Conservation (phyloP, 768 basidiomycete genomes). For the Pholiota conissans region DNA sequence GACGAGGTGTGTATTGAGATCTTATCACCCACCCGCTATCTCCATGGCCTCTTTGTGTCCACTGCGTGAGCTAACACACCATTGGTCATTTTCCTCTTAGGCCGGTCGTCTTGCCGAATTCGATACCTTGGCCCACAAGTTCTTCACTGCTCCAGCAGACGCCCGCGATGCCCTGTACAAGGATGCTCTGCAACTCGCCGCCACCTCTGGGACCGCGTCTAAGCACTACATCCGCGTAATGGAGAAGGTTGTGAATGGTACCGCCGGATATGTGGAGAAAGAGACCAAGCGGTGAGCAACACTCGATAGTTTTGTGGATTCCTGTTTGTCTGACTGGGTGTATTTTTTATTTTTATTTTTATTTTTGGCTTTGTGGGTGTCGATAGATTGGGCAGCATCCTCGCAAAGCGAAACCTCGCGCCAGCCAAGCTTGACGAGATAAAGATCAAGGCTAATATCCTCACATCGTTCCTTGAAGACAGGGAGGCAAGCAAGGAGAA, state of each 20-base stretch:
- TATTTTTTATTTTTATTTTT: too few relatives aligned
- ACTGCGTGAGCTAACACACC: conserved; percentile 8
- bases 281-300: conserved; percentile 73
- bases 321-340: too few relatives aligned
- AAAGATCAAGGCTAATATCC: conserved; percentile 88
- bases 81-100: conserved; percentile 34
- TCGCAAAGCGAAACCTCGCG: conserved; percentile 76
- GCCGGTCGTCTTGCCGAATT: conserved; percentile 82
- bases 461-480: conserved; percentile 57
- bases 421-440: conserved; percentile 88
- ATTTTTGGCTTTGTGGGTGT: background rate
- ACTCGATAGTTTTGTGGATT: background rate
- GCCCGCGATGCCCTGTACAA: conserved; percentile 62
- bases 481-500: conserved; percentile 34
- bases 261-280: conserved; percentile 79
- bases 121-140: conserved; percentile 75
- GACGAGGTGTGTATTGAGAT: conserved; percentile 49
- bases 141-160: conserved; percentile 60
- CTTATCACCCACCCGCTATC: background rate
- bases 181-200: conserved; percentile 59
- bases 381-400: conserved; percentile 68
- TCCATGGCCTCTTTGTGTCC: conserved; percentile 4
- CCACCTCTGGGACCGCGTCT: conserved; percentile 49
- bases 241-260: conserved; percentile 76
- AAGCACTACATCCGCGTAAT: conserved; percentile 88